A percentile compares a stretch with the other conserved stretches of the same genome.
phyloP scores from a whole-genome alignment of 2,329 filamentous ascomycete species.

The Tolypocladium cylindrosporum region DNA sequence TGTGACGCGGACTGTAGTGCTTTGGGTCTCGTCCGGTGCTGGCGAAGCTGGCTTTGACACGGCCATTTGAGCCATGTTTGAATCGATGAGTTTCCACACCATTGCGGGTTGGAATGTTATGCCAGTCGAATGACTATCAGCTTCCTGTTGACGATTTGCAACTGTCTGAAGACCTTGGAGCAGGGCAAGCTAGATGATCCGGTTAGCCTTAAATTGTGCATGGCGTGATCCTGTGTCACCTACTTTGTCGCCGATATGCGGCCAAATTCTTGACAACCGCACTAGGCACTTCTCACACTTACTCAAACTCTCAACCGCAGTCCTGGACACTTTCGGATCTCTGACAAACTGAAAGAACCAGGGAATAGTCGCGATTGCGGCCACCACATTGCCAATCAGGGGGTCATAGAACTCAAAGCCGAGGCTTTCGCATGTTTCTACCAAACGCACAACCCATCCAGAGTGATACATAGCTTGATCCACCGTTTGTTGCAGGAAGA shows the following conservation, averaged over 20 bases:
- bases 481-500: neutral
- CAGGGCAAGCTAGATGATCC: neutral
- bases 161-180: neutral
- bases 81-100: neutral
- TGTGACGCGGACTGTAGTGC: neutral
- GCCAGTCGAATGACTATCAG: neutral
- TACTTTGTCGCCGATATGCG: neutral
- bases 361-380: neutral
- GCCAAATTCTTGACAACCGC: neutral
- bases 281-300: neutral
- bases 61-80: neutral
- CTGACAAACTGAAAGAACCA: neutral
- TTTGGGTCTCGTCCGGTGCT: neutral
- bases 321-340: neutral
- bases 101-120: neutral
- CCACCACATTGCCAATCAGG: neutral
- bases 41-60: neutral
- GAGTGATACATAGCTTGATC: neutral
- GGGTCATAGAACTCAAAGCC: neutral
- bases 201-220: neutral
- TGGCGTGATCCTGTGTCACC: neutral
- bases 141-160: neutral
- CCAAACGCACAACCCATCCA: neutral
- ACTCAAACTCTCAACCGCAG: neutral
- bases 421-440: neutral